These are phyloP conservation scores for Lagerstroemia speciosa DNA, from an alignment of 345 rosid genomes.

Conservation along the genomic window DNA sequence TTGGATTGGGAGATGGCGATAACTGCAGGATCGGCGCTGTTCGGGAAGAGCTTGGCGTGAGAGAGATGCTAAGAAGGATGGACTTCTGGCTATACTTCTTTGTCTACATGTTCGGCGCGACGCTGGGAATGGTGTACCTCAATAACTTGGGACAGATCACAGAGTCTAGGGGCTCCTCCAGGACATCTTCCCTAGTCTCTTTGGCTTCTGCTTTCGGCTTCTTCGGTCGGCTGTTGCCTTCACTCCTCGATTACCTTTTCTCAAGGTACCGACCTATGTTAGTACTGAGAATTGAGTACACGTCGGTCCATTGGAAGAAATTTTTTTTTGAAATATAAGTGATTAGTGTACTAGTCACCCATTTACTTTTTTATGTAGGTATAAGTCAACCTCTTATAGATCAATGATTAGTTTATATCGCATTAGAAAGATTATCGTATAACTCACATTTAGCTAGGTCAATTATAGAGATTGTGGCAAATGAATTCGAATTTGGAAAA, in stretches of 20 bases:
- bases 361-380: too few relatives aligned
- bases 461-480: too few relatives aligned
- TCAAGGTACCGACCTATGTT: conserved; percentile 33
- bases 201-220: conserved; percentile 76
- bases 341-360: too few relatives aligned
- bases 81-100: conserved; percentile 76
- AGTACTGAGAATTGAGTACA: too few relatives aligned
- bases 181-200: conserved; percentile 49
- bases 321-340: too few relatives aligned
- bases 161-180: conserved; percentile 58
- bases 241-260: conserved; percentile 50
- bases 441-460: too few relatives aligned
- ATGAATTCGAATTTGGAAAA: too few relatives aligned
- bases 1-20: background rate
- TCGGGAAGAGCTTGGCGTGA: conserved; percentile 61
- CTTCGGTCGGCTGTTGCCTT: conserved; percentile 90
- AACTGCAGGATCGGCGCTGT: conserved; percentile 5
- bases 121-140: conserved; percentile 64
- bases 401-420: too few relatives aligned
- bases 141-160: conserved; percentile 93
- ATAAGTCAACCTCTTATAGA: too few relatives aligned
- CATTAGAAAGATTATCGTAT: too few relatives aligned
- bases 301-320: too few relatives aligned
- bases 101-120: conserved; percentile 71
- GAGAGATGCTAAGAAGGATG: conserved; percentile 40